Base-by-base conservation (phyloP, 495 filamentous ascomycete species). In the Aspergillus egyptiacus region DNA sequence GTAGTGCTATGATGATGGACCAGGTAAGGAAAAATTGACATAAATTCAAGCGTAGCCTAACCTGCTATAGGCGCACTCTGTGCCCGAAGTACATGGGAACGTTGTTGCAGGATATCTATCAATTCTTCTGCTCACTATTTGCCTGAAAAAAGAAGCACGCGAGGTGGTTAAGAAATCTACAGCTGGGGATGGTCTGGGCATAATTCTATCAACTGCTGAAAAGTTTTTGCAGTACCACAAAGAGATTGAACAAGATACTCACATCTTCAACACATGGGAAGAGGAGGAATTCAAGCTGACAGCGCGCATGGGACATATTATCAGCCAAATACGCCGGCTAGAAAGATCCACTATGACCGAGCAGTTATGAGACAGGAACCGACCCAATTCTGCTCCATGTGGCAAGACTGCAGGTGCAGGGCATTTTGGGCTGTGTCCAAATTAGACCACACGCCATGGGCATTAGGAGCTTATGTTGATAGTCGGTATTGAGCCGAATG, bases 51-150 rank as follows among this genome's bases (percentile, higher is more conserved):
- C 6, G 20, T 6, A 8, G 24, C 28, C 22, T 53, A 45, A 50
- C 37, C 39, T 38, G 32, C 18, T 15, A 15, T 52, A 96, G 88
- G 90, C 87, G 46, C 82, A 87, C 62, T 93, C 89, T 0, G 78
- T 91, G 58, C 76, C 89, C 61, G 87, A 89, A 56, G 82, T 84
- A n/a, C 83, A 85, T 42, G 78, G 82, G 42, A 95, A 91, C 62
- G 89, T 99, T 23, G 86, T 87, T 2, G 82, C 91, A 49, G 94
- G 94, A 22, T 99, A 95, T 58, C 74, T 99, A 33, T 82, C 91
- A 1, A 81, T 97, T 4, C 72, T 96, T 3, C 70, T 99, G 9
- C 84, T 87, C 22, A 87, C 85, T 40, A 73, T 96, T 13, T 89
- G 85, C 59, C 70, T 91, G 15, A 69, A 81, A 41, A 38, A 58